A percentile compares a stretch with the other conserved stretches of the same genome.
These are phyloP conservation scores for Acidomyces sp. DNA, from an alignment of 495 filamentous ascomycete species.

Conservation along the genomic window DNA sequence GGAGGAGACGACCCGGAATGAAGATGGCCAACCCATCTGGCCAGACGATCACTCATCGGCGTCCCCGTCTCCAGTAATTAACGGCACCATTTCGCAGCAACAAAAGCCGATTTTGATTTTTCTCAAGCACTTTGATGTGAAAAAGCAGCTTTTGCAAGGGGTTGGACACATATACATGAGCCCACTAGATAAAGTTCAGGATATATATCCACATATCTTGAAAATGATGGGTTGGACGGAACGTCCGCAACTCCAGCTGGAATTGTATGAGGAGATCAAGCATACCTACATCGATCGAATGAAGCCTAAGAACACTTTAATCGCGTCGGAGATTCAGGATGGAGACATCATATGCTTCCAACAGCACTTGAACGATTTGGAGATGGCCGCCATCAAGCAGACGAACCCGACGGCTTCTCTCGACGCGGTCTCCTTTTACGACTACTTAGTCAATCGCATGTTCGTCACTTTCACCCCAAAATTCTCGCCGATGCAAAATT, in stretches of 20 bases:
- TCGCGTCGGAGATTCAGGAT: slow-evolving; percentile 87
- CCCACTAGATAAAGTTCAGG: slow-evolving; percentile 72
- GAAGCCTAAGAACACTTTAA: slow-evolving; percentile 78
- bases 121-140: slow-evolving; percentile 78
- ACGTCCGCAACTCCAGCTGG: slow-evolving; percentile 36
- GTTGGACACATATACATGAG: slow-evolving; percentile 72
- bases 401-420: slow-evolving; percentile 32
- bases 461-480: slow-evolving; percentile 55
- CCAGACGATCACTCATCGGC: slow-evolving; percentile 32
- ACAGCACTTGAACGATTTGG: slow-evolving; percentile 47
- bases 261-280: slow-evolving; percentile 94
- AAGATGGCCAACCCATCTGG: slow-evolving; percentile 58
- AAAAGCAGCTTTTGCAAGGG: slow-evolving; percentile 59
- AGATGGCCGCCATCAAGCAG: slow-evolving; percentile 30
- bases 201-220: slow-evolving; percentile 67
- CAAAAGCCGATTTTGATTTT: slow-evolving; percentile 65
- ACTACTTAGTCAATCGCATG: slow-evolving; percentile 76
- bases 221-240: slow-evolving; percentile 78
- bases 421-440: slow-evolving; percentile 78
- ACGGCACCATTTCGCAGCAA: slow-evolving; percentile 18
- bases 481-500: slow-evolving; percentile 24
- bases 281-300: slow-evolving; percentile 91
- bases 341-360: slow-evolving; percentile 97
- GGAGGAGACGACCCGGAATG: slow-evolving; percentile 51
- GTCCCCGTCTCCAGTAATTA: slow-evolving; percentile 12